A percentile compares a stretch with the other conserved stretches of the same genome.
Conservation (phyloP, 108 stramenopile species). For the Chaetoceros tenuissimus region DNA sequence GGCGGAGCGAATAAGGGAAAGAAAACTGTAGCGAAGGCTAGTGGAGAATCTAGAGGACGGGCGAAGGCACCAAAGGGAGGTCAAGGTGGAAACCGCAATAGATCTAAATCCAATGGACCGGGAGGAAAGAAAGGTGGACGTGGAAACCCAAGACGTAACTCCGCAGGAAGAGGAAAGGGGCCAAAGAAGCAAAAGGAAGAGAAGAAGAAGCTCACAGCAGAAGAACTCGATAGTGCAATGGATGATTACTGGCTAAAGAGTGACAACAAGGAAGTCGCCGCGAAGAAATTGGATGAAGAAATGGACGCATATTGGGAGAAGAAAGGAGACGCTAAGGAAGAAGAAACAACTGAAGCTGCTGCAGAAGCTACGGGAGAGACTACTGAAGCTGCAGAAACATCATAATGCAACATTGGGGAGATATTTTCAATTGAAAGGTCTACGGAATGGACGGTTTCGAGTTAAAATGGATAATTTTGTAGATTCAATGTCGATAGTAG, state of each 20-base stretch:
- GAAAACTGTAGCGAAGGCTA: neutral
- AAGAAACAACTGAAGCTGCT: slow-evolving; percentile 12
- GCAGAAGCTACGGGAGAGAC: slow-evolving; percentile 14
- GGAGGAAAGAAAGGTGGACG: neutral
- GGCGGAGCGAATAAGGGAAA: neutral
- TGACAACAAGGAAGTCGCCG: slow-evolving; percentile 66
- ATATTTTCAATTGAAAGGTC: too few species aligned
- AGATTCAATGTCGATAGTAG: too few species aligned
- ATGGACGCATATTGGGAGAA: slow-evolving; percentile 81
- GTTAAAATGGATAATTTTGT: too few species aligned
- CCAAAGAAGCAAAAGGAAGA: slow-evolving; percentile 27
- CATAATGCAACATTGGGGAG: too few species aligned
- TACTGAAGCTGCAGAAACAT: slow-evolving; percentile 9
- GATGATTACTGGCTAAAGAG: slow-evolving; percentile 75
- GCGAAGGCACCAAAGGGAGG: neutral
- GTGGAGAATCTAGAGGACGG: neutral
- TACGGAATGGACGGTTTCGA: too few species aligned
- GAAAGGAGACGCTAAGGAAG: slow-evolving; percentile 32
- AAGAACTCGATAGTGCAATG: slow-evolving; percentile 75
- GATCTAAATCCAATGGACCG: neutral
- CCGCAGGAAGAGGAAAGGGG: neutral
- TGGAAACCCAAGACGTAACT: slow-evolving; percentile 1
- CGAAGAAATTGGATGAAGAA: slow-evolving; percentile 80
- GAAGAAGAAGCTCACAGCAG: slow-evolving; percentile 57
- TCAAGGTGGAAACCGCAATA: neutral